phyloP scores from a whole-genome alignment of 306 rosid genomes.

The Trifolium dubium region DNA sequence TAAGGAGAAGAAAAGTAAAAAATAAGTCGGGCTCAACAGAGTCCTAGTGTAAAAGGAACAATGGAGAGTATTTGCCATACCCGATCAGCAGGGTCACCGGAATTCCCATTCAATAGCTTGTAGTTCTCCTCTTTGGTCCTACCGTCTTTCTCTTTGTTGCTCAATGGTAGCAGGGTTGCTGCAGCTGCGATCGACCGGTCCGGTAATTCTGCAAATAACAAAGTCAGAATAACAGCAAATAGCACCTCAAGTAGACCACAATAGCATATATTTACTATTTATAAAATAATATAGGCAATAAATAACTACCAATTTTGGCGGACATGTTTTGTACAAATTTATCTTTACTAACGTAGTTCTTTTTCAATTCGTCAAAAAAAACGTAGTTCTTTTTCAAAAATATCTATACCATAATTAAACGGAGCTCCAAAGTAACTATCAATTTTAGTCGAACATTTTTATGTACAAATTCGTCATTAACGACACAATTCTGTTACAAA shows the following conservation, averaged over 20 bases:
- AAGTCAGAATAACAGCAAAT: constrained; percentile 40
- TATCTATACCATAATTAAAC: too few relatives aligned
- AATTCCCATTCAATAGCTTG: constrained; percentile 88
- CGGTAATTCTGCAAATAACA: constrained; percentile 70
- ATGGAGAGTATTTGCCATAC: constrained; percentile 52
- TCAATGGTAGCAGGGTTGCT: constrained; percentile 69
- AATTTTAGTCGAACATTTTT: neutral
- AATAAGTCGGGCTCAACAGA: too few relatives aligned
- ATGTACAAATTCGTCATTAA: neutral
- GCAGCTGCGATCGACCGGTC: constrained; percentile 75
- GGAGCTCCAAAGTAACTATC: neutral
- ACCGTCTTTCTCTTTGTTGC: constrained; percentile 73
- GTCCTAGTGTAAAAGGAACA: neutral
- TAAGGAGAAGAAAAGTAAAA: too few relatives aligned
- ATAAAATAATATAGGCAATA: neutral
- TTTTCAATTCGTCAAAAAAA: too few relatives aligned
- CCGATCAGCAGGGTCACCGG: constrained; percentile 86
- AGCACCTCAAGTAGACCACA: constrained; percentile 22
- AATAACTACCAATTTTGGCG: neutral
- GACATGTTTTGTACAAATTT: neutral
- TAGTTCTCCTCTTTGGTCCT: constrained; percentile 86
- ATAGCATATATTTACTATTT: neutral
- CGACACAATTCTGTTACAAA: neutral
- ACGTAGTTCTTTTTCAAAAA: neutral
- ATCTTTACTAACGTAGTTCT: neutral